These are phyloP conservation scores for Rachicladosporium sp. DNA, from an alignment of 2,329 filamentous ascomycete species.

Conservation along the genomic window DNA sequence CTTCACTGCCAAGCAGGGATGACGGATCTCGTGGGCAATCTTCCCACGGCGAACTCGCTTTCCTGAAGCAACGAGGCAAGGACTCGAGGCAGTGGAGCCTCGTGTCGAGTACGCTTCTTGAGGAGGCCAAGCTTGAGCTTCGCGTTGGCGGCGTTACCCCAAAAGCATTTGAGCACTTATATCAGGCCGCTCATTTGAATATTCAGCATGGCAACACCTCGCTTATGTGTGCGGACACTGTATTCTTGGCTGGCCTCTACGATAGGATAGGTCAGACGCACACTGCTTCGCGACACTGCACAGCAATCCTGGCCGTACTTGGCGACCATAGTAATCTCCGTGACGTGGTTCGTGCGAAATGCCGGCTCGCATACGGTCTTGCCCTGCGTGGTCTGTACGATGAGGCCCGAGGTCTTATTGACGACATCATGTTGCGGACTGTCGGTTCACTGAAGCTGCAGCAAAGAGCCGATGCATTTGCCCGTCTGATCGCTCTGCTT, in stretches of 20 bases:
- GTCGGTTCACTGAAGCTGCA: constrained; percentile 64
- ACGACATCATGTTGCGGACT: constrained; percentile 47
- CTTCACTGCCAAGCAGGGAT: too few relatives aligned
- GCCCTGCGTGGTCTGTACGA: constrained; percentile 58
- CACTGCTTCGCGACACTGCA: constrained; percentile 33
- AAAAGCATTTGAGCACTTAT: constrained; percentile 60
- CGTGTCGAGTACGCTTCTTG: constrained; percentile 70
- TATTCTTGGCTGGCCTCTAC: constrained; percentile 62
- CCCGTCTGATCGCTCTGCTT: constrained; percentile 41
- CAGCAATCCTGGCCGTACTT: constrained; percentile 67
- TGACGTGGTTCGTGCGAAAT: constrained; percentile 64
- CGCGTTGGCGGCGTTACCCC: constrained; percentile 18
- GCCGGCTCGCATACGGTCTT: constrained; percentile 55
- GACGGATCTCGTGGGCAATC: too few relatives aligned
- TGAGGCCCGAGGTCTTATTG: constrained; percentile 50
- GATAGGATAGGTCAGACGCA: constrained; percentile 52
- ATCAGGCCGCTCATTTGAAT: constrained; percentile 72
- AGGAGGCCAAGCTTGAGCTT: constrained; percentile 63
- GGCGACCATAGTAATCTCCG: constrained; percentile 53
- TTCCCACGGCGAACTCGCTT: constrained; percentile 61
- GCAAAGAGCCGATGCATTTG: constrained; percentile 59
- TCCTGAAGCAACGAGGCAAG: constrained; percentile 73
- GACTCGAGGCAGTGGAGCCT: constrained; percentile 78
- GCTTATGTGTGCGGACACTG: constrained; percentile 61
- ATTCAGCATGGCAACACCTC: constrained; percentile 62